Percentiles rank a stretch among this genome's conserved stretches.
These are phyloP conservation scores for Echinosophora koreensis DNA, from an alignment of 306 rosid genomes.

Conservation along the genomic window DNA sequence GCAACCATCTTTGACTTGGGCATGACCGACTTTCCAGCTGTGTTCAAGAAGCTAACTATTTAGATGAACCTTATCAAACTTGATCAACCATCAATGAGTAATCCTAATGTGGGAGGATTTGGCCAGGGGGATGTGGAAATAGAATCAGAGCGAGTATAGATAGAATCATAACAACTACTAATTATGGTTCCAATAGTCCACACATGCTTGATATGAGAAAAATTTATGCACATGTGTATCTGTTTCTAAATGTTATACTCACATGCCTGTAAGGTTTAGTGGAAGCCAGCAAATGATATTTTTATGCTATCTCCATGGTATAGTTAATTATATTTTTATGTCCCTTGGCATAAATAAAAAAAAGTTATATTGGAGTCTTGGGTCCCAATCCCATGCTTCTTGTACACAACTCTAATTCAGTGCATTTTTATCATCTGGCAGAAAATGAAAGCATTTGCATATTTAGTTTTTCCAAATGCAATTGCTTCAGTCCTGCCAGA, in stretches of 20 bases:
- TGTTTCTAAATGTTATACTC: slow-evolving; percentile 4
- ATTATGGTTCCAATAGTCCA: not conserved
- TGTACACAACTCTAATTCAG: slow-evolving; percentile 39
- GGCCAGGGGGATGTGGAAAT: too few species aligned
- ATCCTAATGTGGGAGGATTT: too few species aligned
- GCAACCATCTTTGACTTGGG: not conserved
- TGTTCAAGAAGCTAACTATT: slow-evolving; percentile 8
- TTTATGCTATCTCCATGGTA: not conserved
- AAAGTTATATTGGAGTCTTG: not conserved
- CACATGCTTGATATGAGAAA: not conserved
- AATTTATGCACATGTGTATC: not conserved
- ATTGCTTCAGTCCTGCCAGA: slow-evolving; percentile 60
- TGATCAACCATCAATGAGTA: too few species aligned
- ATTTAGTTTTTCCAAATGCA: slow-evolving; percentile 89
- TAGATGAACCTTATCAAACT: too few species aligned
- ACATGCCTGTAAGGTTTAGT: slow-evolving; percentile 10
- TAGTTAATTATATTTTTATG: slow-evolving; percentile 36
- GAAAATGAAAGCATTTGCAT: slow-evolving; percentile 82
- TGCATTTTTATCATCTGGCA: slow-evolving; percentile 52
- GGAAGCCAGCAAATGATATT: not conserved
- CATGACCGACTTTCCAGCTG: not conserved
- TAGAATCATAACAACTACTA: too few species aligned
- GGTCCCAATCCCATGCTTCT: not conserved
- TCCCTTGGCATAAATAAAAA: not conserved
- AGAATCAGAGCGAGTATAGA: too few species aligned